A percentile compares a stretch with the other conserved stretches of the same genome.
phyloP scores from a whole-genome alignment of 345 rosid genomes.

The Lumnitzera littorea region DNA sequence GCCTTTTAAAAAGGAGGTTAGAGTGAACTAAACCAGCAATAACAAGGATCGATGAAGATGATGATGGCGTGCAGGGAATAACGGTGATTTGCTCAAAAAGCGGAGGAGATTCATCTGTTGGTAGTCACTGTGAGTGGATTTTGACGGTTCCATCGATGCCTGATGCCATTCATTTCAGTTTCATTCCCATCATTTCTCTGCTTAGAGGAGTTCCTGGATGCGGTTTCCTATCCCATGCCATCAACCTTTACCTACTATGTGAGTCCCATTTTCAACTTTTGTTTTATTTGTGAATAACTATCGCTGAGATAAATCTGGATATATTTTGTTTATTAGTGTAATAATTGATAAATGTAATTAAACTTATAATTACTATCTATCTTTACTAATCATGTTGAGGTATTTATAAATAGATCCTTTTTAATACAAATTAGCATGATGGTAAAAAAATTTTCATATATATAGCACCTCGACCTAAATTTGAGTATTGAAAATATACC shows the following conservation, averaged over 20 bases:
- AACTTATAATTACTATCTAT: too few species aligned
- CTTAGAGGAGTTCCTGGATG: conserved; percentile 68
- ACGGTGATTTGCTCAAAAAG: conserved; percentile 59
- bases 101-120: conserved; percentile 55
- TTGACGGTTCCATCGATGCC: conserved; percentile 66
- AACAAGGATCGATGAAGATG: too few species aligned
- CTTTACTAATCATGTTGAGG: too few species aligned
- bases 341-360: too few species aligned
- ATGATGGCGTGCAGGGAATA: conserved; percentile 49
- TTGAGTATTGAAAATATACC: too few species aligned
- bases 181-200: conserved; percentile 87
- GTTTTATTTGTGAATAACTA: too few species aligned
- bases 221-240: conserved; percentile 89
- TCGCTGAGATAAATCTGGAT: background rate
- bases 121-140: conserved; percentile 84
- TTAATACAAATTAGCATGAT: too few species aligned
- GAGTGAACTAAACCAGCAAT: too few species aligned
- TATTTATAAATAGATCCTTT: too few species aligned
- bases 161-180: conserved; percentile 61
- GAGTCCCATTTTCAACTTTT: conserved; percentile 9
- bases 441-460: too few species aligned
- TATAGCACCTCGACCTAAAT: too few species aligned
- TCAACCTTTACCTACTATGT: conserved; percentile 92
- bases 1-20: too few species aligned
- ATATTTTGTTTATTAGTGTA: background rate